These are phyloP conservation scores for Fusarium circinatum DNA, from an alignment of 2,329 filamentous ascomycete genomes.

Conservation along the genomic window DNA sequence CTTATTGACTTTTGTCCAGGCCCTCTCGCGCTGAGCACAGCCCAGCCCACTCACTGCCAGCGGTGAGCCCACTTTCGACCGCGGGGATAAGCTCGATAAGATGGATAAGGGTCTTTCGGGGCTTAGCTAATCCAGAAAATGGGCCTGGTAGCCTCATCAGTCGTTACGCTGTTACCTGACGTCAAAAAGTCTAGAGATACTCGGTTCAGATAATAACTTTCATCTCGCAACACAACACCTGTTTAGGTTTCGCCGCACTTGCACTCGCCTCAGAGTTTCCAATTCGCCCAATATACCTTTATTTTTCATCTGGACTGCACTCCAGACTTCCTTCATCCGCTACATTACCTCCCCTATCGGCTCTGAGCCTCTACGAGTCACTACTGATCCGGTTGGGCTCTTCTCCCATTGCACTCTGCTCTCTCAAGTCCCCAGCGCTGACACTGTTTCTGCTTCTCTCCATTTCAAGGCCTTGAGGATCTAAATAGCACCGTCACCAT, in stretches of 20 bases:
- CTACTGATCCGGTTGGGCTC: slow-evolving; percentile 57
- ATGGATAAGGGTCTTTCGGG: slow-evolving; percentile 34
- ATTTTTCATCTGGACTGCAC: slow-evolving; percentile 12
- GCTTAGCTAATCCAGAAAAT: slow-evolving; percentile 41
- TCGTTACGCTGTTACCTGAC: slow-evolving; percentile 21
- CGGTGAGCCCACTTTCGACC: slow-evolving; percentile 28
- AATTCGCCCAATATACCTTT: neutral
- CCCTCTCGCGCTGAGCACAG: slow-evolving; percentile 22
- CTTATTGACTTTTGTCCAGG: slow-evolving; percentile 34
- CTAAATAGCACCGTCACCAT: slow-evolving; percentile 40
- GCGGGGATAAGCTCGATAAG: slow-evolving; percentile 34
- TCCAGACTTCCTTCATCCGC: slow-evolving; percentile 11
- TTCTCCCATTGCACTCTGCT: slow-evolving; percentile 48
- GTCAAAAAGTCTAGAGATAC: slow-evolving; percentile 39
- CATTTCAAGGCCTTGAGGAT: slow-evolving; percentile 32
- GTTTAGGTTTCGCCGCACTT: slow-evolving; percentile 9
- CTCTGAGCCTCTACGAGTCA: slow-evolving; percentile 50
- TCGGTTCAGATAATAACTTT: slow-evolving; percentile 4
- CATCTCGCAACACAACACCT: slow-evolving; percentile 4
- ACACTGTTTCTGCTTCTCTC: slow-evolving; percentile 46
- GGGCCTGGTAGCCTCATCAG: slow-evolving; percentile 12
- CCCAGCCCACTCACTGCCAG: slow-evolving; percentile 12
- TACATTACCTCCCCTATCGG: slow-evolving; percentile 36
- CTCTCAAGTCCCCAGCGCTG: slow-evolving; percentile 48
- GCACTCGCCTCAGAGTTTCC: neutral